Evolutionary conservation across 257 asterid genomes (phyloP).

Genomic region (Galeopsis tetrahit): DNA sequence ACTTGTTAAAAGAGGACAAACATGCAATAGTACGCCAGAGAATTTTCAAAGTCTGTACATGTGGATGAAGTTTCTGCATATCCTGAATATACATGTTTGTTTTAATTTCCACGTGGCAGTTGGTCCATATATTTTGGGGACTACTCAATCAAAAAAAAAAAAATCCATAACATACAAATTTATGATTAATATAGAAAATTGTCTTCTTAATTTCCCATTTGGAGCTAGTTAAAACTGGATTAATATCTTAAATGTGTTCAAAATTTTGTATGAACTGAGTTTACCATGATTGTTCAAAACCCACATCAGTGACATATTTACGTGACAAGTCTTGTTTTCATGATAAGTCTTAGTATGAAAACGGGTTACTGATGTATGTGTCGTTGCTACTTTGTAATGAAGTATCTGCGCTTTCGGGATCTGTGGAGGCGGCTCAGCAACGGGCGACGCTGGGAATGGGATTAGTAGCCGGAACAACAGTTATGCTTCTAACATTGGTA

Average conservation of each 20-base stretch:
- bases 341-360: no score
- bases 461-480: conserved; percentile 65
- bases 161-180: neutral
- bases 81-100: neutral
- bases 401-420: conserved; percentile 58
- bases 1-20: conserved; percentile 3
- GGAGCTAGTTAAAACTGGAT: neutral
- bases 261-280: neutral
- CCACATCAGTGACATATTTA: no score
- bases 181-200: neutral
- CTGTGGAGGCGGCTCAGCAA: conserved; percentile 56
- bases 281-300: no score
- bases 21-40: neutral
- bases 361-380: neutral
- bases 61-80: neutral
- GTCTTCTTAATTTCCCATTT: neutral
- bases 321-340: no score
- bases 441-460: conserved; percentile 66
- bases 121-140: neutral
- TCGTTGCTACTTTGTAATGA: conserved; percentile 14
- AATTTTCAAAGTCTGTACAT: neutral
- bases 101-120: neutral
- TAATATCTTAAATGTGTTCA: neutral
- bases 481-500: conserved; percentile 59
- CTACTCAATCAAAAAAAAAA: neutral